These are phyloP conservation scores for Leucoagaricus sp. DNA, from an alignment of 1,284 basidiomycete genomes.

Conservation along the genomic window DNA sequence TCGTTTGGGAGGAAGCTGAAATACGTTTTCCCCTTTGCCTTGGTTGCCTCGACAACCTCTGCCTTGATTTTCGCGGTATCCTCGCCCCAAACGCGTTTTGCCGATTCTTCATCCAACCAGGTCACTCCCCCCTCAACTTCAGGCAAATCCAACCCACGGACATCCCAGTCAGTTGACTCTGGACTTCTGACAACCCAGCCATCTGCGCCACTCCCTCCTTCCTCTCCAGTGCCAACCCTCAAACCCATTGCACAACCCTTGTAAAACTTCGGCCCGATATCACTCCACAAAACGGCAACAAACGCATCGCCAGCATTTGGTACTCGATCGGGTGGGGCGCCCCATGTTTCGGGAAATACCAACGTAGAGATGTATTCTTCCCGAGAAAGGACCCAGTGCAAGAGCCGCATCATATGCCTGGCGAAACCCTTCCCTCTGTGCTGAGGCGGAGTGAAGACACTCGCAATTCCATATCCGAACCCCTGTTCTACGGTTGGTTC, in stretches of 20 bases:
- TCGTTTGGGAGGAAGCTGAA: conserved; percentile 48
- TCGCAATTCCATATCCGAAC: conserved; percentile 46
- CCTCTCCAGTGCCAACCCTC: conserved; percentile 17
- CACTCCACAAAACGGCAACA: conserved; percentile 65
- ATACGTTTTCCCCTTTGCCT: conserved; percentile 10
- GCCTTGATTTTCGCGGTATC: conserved; percentile 34
- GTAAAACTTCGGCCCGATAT: conserved; percentile 61
- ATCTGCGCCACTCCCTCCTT: conserved; percentile 24
- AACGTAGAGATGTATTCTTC: conserved; percentile 22
- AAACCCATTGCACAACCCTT: conserved; percentile 41
- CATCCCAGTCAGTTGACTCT: conserved; percentile 46
- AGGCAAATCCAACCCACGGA: conserved; percentile 15
- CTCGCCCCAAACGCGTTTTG: conserved; percentile 33
- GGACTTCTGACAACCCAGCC: conserved; percentile 52
- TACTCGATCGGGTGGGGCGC: conserved; percentile 30
- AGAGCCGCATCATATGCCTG: conserved; percentile 50
- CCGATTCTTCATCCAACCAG: conserved; percentile 33
- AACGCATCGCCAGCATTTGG: conserved; percentile 28
- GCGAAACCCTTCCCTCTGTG: conserved; percentile 52
- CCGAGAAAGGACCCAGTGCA: conserved; percentile 51
- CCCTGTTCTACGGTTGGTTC: conserved; percentile 23
- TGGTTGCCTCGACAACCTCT: conserved; percentile 23
- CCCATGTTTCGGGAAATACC: conserved; percentile 39
- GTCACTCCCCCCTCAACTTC: conserved; percentile 22
- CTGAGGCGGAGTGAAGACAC: conserved; percentile 47